phyloP scores from a whole-genome alignment of 345 rosid species.

The Boechera divaricarpa region DNA sequence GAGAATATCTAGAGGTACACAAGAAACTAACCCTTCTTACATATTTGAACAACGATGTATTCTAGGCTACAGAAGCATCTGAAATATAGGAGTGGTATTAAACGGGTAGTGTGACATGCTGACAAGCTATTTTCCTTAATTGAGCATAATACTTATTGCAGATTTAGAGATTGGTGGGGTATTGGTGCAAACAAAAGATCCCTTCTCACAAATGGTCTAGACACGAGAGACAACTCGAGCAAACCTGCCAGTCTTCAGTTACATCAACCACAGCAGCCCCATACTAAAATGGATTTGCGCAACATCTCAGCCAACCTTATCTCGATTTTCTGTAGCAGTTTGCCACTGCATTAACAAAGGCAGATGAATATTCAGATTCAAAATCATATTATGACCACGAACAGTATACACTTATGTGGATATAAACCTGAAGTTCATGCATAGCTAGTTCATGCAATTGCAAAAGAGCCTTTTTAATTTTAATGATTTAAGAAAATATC shows the following conservation, averaged over 20 bases:
- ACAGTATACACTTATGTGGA: not conserved
- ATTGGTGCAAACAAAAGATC: slow-evolving; percentile 48
- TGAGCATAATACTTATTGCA: slow-evolving; percentile 40
- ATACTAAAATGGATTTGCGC: slow-evolving; percentile 31
- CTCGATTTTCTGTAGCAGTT: slow-evolving; percentile 53
- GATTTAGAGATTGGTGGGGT: slow-evolving; percentile 55
- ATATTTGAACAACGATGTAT: slow-evolving; percentile 46
- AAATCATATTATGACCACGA: slow-evolving; percentile 24
- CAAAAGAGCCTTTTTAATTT: not conserved
- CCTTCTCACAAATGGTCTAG: slow-evolving; percentile 55
- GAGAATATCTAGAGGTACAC: slow-evolving; percentile 68
- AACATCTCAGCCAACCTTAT: slow-evolving; percentile 12
- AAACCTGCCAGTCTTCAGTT: slow-evolving; percentile 68
- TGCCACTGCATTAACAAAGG: slow-evolving; percentile 59
- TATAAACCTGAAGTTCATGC: not conserved
- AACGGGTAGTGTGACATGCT: slow-evolving; percentile 30
- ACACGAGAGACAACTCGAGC: slow-evolving; percentile 57
- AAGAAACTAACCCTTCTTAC: slow-evolving; percentile 66
- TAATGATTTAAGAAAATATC: not conserved
- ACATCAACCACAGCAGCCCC: slow-evolving; percentile 61
- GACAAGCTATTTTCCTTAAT: slow-evolving; percentile 3
- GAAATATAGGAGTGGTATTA: not conserved
- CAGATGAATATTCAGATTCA: slow-evolving; percentile 40
- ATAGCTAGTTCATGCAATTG: slow-evolving; percentile 17
- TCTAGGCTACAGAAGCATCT: slow-evolving; percentile 1